Percentiles rank a stretch among this genome's conserved stretches.
These are phyloP conservation scores for Detonula confervacea DNA, from an alignment of 352 stramenopile genomes.

Conservation along the genomic window DNA sequence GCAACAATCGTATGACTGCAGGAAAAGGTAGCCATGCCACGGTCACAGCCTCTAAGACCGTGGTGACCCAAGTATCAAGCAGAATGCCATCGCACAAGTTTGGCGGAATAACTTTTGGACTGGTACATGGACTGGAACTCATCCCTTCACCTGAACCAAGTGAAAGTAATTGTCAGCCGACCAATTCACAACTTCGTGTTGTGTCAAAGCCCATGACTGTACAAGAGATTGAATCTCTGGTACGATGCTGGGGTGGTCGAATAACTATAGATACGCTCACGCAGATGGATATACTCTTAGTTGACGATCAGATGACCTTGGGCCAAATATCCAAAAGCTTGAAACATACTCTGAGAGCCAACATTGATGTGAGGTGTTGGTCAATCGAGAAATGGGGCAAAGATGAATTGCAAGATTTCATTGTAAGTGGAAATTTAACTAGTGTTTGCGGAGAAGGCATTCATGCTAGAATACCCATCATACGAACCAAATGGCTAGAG, in stretches of 20 bases:
- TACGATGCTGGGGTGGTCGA: conserved; percentile 19
- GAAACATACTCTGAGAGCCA: neutral
- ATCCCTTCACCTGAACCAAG: neutral
- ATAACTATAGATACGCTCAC: conserved; percentile 18
- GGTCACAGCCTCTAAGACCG: neutral
- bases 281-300: conserved; percentile 20
- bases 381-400: conserved; percentile 12
- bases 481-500: conserved; percentile 36
- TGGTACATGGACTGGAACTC: neutral
- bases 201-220: neutral
- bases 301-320: conserved; percentile 21
- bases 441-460: neutral
- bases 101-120: conserved; percentile 8
- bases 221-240: conserved; percentile 22
- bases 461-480: conserved; percentile 25
- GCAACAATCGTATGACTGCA: conserved; percentile 9
- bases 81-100: conserved; percentile 10
- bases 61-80: neutral
- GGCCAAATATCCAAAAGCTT: conserved; percentile 11
- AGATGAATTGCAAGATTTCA: conserved; percentile 17
- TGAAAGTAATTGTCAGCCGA: neutral
- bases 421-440: neutral
- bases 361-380: conserved; percentile 5
- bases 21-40: neutral
- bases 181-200: conserved; percentile 5